Evolutionary conservation across 352 stramenopile species (phyloP).

Genomic region (Globisporangium polare): DNA sequence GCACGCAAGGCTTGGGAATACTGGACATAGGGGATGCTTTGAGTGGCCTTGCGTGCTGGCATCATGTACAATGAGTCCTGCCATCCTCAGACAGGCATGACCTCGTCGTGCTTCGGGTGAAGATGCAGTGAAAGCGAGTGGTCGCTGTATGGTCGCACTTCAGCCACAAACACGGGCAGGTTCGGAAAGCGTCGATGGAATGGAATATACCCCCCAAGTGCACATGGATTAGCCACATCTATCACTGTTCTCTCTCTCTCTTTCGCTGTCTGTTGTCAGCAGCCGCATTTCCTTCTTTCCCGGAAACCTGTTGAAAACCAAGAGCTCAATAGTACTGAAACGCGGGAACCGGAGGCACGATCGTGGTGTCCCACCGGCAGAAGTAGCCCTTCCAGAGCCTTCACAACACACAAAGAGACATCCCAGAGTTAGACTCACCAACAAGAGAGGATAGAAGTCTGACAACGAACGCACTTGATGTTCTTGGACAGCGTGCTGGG

Average conservation of each 20-base stretch:
- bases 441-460: neutral
- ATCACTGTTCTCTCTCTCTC: neutral
- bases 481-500: slow-evolving; percentile 84
- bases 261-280: neutral
- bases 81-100: no score
- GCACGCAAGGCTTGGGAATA: no score
- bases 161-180: neutral
- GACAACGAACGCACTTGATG: slow-evolving; percentile 62
- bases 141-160: neutral
- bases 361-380: slow-evolving; percentile 77
- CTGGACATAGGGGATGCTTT: no score
- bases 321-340: slow-evolving; percentile 54
- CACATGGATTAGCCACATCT: neutral
- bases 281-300: neutral
- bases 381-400: slow-evolving; percentile 87
- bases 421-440: neutral
- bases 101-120: no score
- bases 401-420: slow-evolving; percentile 1
- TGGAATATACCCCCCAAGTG: no score
- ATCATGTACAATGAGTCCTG: no score
- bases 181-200: neutral
- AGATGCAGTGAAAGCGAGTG: no score
- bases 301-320: slow-evolving; percentile 12
- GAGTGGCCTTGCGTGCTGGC: no score
- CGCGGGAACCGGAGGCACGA: slow-evolving; percentile 61